Evolutionary conservation across 345 rosid genomes (phyloP).

Genomic region (Eucalyptus tenuipes): DNA sequence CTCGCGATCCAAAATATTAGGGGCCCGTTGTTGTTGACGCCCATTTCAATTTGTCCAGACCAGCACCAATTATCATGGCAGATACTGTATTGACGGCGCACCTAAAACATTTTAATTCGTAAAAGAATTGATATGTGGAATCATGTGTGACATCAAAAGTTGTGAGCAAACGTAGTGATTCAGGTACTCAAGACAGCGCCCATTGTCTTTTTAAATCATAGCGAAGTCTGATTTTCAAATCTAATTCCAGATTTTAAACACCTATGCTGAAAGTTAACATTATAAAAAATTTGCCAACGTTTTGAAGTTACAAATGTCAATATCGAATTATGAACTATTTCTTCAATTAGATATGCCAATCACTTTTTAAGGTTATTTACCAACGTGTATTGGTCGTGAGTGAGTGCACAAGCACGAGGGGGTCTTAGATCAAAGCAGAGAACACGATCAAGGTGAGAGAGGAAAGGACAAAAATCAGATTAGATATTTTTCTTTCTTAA

Average conservation of each 20-base stretch:
- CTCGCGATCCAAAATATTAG: background rate
- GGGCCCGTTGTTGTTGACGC: background rate
- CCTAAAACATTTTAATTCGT: background rate
- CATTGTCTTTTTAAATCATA: too few species aligned
- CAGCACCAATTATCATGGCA: background rate
- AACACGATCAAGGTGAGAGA: too few species aligned
- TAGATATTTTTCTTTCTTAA: too few species aligned
- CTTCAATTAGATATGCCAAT: fast-evolving
- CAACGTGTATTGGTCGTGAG: too few species aligned
- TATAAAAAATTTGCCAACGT: fast-evolving
- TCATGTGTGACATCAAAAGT: background rate
- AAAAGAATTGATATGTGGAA: background rate
- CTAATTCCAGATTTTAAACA: background rate
- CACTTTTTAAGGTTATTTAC: too few species aligned
- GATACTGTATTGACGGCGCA: background rate
- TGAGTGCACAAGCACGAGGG: too few species aligned
- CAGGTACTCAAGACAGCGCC: background rate
- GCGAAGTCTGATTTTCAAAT: background rate
- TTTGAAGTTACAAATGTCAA: too few species aligned
- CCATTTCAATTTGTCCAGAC: background rate
- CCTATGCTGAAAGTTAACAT: background rate
- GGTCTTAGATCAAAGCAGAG: too few species aligned
- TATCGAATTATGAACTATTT: background rate
- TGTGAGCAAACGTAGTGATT: background rate
- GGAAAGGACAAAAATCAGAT: too few species aligned